Evolutionary conservation across 2,329 filamentous ascomycete species (phyloP).

Genomic region (Pseudopyrenochaeta lycopersici): DNA sequence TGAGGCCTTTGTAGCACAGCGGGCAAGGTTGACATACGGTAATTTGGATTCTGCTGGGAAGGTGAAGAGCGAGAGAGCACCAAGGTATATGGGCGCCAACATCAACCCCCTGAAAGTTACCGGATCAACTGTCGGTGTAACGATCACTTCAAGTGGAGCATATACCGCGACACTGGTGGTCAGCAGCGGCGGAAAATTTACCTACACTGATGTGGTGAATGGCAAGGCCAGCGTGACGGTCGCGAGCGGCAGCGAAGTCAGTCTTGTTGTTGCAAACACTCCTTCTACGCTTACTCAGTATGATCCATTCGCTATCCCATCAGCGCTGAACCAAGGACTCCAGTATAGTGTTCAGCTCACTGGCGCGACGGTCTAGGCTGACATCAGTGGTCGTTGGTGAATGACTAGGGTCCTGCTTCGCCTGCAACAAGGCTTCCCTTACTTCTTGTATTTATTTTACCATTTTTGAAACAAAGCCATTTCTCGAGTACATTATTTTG

Average conservation of each 20-base stretch:
- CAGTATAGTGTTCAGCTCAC: conserved; percentile 17
- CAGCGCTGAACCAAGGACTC: conserved; percentile 15
- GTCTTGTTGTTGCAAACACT: conserved; percentile 21
- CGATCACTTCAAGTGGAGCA: conserved; percentile 6
- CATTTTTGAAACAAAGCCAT: no score
- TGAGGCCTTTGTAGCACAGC: conserved; percentile 49
- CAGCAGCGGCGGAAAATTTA: conserved; percentile 3
- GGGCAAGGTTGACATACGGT: conserved; percentile 50
- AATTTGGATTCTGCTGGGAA: conserved; percentile 51
- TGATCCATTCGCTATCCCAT: conserved; percentile 18
- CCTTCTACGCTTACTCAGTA: conserved; percentile 17
- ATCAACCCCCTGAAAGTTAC: conserved; percentile 56
- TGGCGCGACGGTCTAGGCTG: conserved; percentile 12
- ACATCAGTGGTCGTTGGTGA: neutral
- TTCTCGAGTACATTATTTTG: no score
- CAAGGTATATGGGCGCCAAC: conserved; percentile 61
- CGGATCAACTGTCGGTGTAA: conserved; percentile 34
- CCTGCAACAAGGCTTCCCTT: neutral
- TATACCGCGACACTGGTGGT: conserved; percentile 22
- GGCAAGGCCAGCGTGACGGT: conserved; percentile 11
- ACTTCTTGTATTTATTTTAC: neutral
- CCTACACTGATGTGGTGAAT: conserved; percentile 19
- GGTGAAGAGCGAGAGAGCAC: conserved; percentile 53
- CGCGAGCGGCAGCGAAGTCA: conserved; percentile 12
- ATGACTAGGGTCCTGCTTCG: neutral